These are phyloP conservation scores for Neopestalotiopsis sp. DNA, from an alignment of 2,329 filamentous ascomycete genomes.

Conservation along the genomic window DNA sequence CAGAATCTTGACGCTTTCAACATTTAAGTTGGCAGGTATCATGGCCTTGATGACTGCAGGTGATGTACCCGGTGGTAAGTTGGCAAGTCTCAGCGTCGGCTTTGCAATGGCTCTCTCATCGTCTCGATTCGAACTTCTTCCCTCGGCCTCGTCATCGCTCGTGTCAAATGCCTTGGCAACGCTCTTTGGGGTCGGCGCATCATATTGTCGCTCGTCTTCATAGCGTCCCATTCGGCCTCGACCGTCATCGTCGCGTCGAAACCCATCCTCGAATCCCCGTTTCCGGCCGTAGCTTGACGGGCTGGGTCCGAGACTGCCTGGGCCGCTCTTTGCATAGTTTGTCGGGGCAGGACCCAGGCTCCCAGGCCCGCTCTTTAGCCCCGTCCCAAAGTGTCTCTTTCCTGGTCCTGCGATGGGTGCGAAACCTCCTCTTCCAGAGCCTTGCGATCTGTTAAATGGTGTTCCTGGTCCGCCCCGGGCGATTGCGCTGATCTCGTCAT, in stretches of 20 bases:
- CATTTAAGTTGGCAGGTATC: constrained; percentile 63
- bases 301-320: constrained; percentile 64
- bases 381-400: constrained; percentile 71
- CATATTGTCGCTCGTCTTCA: constrained; percentile 31
- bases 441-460: constrained; percentile 31
- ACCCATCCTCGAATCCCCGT: constrained; percentile 55
- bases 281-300: constrained; percentile 59
- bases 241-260: constrained; percentile 41
- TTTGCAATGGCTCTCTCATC: constrained; percentile 66
- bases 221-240: constrained; percentile 46
- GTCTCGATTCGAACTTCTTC: constrained; percentile 49
- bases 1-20: constrained; percentile 77
- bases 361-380: constrained; percentile 65
- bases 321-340: constrained; percentile 63
- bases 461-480: constrained; percentile 34
- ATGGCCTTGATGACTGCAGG: constrained; percentile 65
- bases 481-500: constrained; percentile 27
- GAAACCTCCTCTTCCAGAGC: constrained; percentile 33
- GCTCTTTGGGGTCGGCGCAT: constrained; percentile 54
- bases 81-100: constrained; percentile 66
- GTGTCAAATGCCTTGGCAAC: constrained; percentile 77
- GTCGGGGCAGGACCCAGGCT: constrained; percentile 61
- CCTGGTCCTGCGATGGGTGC: constrained; percentile 40
- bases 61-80: constrained; percentile 65
- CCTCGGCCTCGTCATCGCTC: constrained; percentile 63